phyloP scores from a whole-genome alignment of 2,329 filamentous ascomycete species.

The Beauveria australis region DNA sequence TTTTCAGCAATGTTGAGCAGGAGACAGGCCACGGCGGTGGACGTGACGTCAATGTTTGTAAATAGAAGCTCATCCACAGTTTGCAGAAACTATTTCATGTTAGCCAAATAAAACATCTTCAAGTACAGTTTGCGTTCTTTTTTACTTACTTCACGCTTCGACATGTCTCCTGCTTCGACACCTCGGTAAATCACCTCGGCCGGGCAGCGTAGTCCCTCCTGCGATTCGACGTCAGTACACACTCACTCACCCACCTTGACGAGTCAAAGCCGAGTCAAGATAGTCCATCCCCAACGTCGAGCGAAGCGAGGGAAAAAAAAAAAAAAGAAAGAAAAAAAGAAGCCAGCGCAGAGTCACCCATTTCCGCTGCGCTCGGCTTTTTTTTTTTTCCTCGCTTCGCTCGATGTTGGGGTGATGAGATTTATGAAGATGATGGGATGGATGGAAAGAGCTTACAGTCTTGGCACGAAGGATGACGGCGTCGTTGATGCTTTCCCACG shows the following conservation, averaged over 20 bases:
- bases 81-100: background rate
- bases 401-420: too few relatives aligned
- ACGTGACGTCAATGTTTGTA: background rate
- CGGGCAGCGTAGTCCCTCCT: background rate
- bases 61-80: background rate
- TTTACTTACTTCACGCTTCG: background rate
- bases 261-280: too few relatives aligned
- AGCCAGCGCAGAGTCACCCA: too few relatives aligned
- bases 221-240: background rate
- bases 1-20: background rate
- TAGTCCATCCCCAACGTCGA: background rate
- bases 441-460: background rate
- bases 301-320: background rate
- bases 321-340: too few relatives aligned
- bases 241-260: too few relatives aligned
- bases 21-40: background rate
- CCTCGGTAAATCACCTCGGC: background rate
- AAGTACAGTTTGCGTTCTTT: too few relatives aligned
- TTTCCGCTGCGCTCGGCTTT: too few relatives aligned
- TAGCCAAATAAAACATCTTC: background rate
- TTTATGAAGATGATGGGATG: too few relatives aligned
- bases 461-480: background rate
- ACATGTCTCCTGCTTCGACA: background rate
- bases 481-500: background rate
- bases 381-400: too few relatives aligned